Conservation (phyloP, 345 rosid species). For the Brassica rapa region DNA sequence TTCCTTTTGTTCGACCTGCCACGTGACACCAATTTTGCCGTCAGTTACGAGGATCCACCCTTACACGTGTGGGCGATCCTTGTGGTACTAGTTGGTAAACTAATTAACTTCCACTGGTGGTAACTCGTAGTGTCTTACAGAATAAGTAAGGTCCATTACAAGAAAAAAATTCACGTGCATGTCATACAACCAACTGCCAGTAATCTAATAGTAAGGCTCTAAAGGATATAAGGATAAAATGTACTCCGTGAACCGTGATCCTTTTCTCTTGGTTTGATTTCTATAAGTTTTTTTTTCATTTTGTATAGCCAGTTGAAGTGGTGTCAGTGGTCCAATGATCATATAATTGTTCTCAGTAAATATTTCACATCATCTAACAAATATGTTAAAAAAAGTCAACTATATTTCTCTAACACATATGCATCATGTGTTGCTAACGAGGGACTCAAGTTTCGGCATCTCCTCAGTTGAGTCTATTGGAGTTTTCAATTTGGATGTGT, state of each 20-base stretch:
- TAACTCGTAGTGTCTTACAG: constrained; percentile 2
- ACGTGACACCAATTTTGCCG: constrained; percentile 29
- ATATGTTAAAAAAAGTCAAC: not conserved
- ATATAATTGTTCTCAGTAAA: not conserved
- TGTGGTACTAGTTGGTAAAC: constrained; percentile 9
- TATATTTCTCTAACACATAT: not conserved
- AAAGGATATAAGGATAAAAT: not conserved
- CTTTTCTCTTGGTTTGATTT: not conserved
- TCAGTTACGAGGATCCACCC: constrained; percentile 25
- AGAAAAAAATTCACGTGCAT: not conserved
- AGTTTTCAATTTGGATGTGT: too few relatives aligned
- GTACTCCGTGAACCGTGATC: not conserved
- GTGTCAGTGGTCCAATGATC: not conserved
- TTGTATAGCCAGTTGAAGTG: not conserved
- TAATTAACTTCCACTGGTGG: constrained; percentile 14
- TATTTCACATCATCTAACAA: not conserved
- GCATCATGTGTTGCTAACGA: not conserved
- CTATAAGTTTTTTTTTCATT: not conserved
- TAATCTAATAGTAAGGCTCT: not conserved
- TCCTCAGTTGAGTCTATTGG: not conserved
- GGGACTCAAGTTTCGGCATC: not conserved
- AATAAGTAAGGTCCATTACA: not conserved
- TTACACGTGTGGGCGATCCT: constrained; percentile 21
- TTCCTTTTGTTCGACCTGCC: constrained; percentile 30
- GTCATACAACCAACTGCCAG: not conserved